Base-by-base conservation (phyloP, 768 basidiomycete species). In the Saitozyma podzolica region DNA sequence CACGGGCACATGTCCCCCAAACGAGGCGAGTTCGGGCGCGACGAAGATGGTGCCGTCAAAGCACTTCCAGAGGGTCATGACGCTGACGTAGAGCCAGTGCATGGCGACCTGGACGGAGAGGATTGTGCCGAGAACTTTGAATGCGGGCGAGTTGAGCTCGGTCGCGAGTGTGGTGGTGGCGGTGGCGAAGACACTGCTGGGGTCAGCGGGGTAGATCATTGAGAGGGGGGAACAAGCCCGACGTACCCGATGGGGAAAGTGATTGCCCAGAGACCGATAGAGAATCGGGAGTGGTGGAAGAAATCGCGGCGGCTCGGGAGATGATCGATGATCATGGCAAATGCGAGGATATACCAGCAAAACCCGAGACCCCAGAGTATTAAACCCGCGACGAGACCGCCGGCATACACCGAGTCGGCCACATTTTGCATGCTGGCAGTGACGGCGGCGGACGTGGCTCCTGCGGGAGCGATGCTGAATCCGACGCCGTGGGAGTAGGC, bases 341-440 rank as follows among this genome's bases (percentile, higher is more conserved):
- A 59, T 0, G 76, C 78, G 16, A 75, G 58, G 62, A 62, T 54
- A 14, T 76, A 72, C 74, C 74, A 77, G 41, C 68, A 57, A 4
- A 76, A 50, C 0, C 68, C 78, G 17, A 79, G 54, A 1, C 78
- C 78, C 78, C 78, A 79, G 39, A 79, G 61, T 39, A 74, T 66
- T 41, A 79, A 50, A 50, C 62, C 66, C 6, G 62, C 62, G 40
- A 66, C 58, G 9, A 70, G 17, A n/a, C 69, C 63, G 9, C 64
- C 69, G 19, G 66, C 69, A 43, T 70, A 73, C 6, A 68, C 48
- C 5, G 69, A 61, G 29, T 73, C 64, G 40, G 66, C 66, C 5
- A 73, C 54, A 0, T 16, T 45, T 7, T 56, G 14, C 4, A 54
- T 47, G 8, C 62, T 59, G 5, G 29, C 29, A 5, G 29, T 29